A percentile compares a stretch with the other conserved stretches of the same genome.
Conservation (phyloP, 257 asterid species). For the Solanum chmielewskii region DNA sequence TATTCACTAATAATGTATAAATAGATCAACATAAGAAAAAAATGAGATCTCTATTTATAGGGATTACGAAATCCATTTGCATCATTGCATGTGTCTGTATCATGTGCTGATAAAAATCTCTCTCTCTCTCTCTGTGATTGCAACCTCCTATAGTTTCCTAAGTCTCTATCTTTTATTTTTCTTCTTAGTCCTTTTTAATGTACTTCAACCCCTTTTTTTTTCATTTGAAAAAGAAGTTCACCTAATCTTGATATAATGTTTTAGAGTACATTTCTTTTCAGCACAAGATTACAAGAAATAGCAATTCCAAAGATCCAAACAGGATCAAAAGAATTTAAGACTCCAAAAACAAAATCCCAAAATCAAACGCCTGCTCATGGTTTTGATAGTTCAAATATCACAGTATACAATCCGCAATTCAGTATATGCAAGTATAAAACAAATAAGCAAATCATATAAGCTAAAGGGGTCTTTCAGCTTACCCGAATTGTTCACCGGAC, state of each 20-base stretch:
- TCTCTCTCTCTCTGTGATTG: neutral
- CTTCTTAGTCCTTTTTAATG: neutral
- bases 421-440: neutral
- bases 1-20: neutral
- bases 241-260: neutral
- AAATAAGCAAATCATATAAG: neutral
- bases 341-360: neutral
- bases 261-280: neutral
- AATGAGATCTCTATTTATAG: neutral
- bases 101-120: neutral
- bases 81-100: neutral
- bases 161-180: neutral
- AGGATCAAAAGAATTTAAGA: neutral
- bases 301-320: neutral
- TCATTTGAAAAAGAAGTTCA: neutral
- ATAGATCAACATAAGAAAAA: neutral
- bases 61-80: neutral
- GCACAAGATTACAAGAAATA: neutral
- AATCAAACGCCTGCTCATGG: neutral
- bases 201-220: neutral
- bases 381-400: neutral
- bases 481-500: constrained; percentile 59
- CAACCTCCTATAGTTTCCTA: neutral
- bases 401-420: neutral
- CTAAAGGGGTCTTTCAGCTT: neutral